Conservation (phyloP, 768 basidiomycete species). For the Amanita thiersii region DNA sequence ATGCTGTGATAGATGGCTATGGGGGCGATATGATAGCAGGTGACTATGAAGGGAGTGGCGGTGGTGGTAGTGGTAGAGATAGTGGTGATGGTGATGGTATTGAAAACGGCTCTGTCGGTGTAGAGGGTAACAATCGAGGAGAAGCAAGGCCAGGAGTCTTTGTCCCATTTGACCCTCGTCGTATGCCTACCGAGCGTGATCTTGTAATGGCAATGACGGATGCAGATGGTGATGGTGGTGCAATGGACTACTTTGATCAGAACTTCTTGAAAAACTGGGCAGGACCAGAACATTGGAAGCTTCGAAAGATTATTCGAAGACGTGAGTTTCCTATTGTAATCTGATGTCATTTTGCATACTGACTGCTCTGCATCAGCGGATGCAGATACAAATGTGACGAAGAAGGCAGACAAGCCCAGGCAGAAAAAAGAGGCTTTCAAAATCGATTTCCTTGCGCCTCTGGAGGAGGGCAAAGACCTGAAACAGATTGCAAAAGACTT, state of each 20-base stretch:
- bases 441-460: slow-evolving; percentile 67
- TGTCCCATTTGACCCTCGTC: slow-evolving; percentile 81
- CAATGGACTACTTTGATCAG: slow-evolving; percentile 87
- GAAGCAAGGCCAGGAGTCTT: slow-evolving; percentile 37
- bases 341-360: slow-evolving; percentile 3
- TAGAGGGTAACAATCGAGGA: slow-evolving; percentile 29
- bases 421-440: slow-evolving; percentile 76
- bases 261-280: slow-evolving; percentile 93
- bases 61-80: slow-evolving; percentile 18
- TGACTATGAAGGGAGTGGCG: slow-evolving; percentile 15
- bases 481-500: slow-evolving; percentile 62
- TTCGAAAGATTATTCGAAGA: slow-evolving; percentile 72
- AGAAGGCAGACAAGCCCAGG: slow-evolving; percentile 45
- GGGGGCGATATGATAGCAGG: slow-evolving; percentile 15
- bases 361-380: slow-evolving; percentile 10
- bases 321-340: slow-evolving; percentile 35
- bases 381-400: slow-evolving; percentile 31
- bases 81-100: slow-evolving; percentile 34
- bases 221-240: slow-evolving; percentile 43
- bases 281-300: slow-evolving; percentile 97
- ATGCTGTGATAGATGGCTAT: slow-evolving; percentile 27
- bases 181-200: slow-evolving; percentile 68
- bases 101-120: slow-evolving; percentile 37
- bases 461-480: slow-evolving; percentile 46
- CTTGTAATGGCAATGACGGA: slow-evolving; percentile 83